These are phyloP conservation scores for Diaporthe helianthi DNA, from an alignment of 2,329 filamentous ascomycete genomes.

Conservation along the genomic window DNA sequence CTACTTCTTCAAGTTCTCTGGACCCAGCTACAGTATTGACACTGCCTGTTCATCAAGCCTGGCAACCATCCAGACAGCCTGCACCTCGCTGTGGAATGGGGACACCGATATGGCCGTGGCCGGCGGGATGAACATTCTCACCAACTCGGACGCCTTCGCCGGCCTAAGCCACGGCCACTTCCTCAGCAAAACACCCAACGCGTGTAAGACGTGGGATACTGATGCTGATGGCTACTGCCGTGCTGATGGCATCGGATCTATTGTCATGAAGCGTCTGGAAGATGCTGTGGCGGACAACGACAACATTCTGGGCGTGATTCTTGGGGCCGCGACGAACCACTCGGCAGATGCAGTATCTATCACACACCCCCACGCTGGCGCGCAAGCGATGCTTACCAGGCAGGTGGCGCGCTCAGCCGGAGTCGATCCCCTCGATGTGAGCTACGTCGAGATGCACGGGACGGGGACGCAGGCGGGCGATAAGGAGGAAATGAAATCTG, in stretches of 20 bases:
- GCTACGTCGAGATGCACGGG: no score
- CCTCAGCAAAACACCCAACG: constrained; percentile 53
- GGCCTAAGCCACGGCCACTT: constrained; percentile 71
- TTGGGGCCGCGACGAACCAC: constrained; percentile 72
- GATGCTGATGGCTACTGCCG: constrained; percentile 67
- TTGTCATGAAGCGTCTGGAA: constrained; percentile 59
- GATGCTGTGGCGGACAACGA: constrained; percentile 64
- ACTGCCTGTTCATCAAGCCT: constrained; percentile 48
- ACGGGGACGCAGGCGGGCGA: no score
- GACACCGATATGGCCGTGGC: constrained; percentile 71
- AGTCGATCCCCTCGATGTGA: no score
- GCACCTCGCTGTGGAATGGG: constrained; percentile 68
- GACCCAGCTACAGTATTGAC: constrained; percentile 45
- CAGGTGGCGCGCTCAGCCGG: constrained; percentile 56
- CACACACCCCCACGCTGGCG: constrained; percentile 71
- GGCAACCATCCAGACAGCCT: constrained; percentile 56
- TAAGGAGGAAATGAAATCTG: no score
- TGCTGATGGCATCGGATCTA: constrained; percentile 54
- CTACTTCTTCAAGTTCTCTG: constrained; percentile 46
- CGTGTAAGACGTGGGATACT: constrained; percentile 64
- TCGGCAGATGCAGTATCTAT: constrained; percentile 74
- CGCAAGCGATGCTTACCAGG: constrained; percentile 67
- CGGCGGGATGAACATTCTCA: constrained; percentile 70
- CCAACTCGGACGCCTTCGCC: constrained; percentile 70
- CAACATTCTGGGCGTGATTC: constrained; percentile 69